A percentile compares a stretch with the other conserved stretches of the same genome.
These are phyloP conservation scores for Colletotrichum filicis DNA, from an alignment of 2,329 filamentous ascomycete genomes.

Conservation along the genomic window DNA sequence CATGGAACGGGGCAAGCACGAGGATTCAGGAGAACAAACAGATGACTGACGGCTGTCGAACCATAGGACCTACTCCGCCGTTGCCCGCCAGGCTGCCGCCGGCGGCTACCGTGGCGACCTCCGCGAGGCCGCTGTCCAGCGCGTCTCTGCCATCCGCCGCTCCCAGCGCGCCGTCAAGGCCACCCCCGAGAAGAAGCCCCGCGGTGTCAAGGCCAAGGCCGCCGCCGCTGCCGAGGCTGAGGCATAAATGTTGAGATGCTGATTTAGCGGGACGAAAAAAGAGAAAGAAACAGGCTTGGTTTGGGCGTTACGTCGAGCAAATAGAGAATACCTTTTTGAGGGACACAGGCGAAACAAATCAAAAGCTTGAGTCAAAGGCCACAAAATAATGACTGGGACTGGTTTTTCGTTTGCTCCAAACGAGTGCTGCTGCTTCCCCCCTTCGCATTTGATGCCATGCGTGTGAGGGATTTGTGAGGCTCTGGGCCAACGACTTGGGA, in stretches of 20 bases:
- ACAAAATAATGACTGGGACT: conserved; percentile 31
- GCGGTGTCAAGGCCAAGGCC: conserved; percentile 84
- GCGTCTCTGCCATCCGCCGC: conserved; percentile 85
- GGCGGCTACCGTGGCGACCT: conserved; percentile 86
- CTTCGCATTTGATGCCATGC: neutral
- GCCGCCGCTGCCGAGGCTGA: conserved; percentile 67
- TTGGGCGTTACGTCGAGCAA: conserved; percentile 36
- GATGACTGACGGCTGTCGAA: conserved; percentile 18
- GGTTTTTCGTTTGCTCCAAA: conserved; percentile 14
- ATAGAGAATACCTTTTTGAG: conserved; percentile 35
- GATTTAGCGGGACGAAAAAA: conserved; percentile 14
- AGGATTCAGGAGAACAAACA: neutral
- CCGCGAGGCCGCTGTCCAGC: conserved; percentile 82
- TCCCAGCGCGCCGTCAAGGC: conserved; percentile 85
- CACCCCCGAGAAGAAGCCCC: conserved; percentile 76
- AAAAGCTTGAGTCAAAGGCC: conserved; percentile 35
- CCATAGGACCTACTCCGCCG: conserved; percentile 84
- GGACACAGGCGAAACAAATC: conserved; percentile 33
- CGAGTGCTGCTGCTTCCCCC: neutral
- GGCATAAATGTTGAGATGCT: conserved; percentile 30
- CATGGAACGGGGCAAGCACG: neutral
- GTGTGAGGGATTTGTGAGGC: neutral
- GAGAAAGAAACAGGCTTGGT: conserved; percentile 27
- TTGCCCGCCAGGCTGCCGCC: conserved; percentile 86
- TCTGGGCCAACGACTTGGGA: neutral